phyloP scores from a whole-genome alignment of 768 basidiomycete genomes.

The Phaeotremella fagi region DNA sequence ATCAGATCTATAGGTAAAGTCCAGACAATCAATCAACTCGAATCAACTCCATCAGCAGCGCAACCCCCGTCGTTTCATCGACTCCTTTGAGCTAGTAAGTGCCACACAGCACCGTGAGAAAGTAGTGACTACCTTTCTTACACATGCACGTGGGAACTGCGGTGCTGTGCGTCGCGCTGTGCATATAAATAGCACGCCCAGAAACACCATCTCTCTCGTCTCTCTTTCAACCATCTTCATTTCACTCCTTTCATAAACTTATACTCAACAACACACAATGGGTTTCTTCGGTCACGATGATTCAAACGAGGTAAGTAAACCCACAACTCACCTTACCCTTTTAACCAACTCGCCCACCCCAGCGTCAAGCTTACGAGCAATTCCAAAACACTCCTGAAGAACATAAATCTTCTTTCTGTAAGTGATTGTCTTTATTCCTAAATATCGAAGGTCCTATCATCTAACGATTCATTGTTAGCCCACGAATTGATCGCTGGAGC shows the following conservation, averaged over 20 bases:
- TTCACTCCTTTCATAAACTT: neutral
- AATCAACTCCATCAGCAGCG: too few relatives aligned
- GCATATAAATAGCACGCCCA: too few relatives aligned
- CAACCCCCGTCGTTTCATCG: too few relatives aligned
- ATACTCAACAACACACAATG: slow-evolving; percentile 2
- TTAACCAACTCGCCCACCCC: neutral
- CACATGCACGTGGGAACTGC: too few relatives aligned
- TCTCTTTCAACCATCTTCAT: neutral
- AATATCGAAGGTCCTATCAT: neutral
- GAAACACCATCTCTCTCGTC: neutral
- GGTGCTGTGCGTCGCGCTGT: too few relatives aligned
- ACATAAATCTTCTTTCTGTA: slow-evolving; percentile 13
- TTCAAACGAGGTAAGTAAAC: slow-evolving; percentile 4
- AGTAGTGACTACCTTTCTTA: too few relatives aligned
- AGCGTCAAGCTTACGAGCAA: slow-evolving; percentile 13
- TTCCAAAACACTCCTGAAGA: slow-evolving; percentile 11
- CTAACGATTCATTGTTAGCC: neutral
- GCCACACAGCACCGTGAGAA: too few relatives aligned
- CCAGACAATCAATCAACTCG: too few relatives aligned
- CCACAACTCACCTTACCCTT: neutral
- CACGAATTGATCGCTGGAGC: slow-evolving; percentile 26
- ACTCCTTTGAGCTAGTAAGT: too few relatives aligned
- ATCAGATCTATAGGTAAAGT: too few relatives aligned
- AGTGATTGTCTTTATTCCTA: neutral
- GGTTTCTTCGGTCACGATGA: slow-evolving; percentile 19